Conservation (phyloP, 2,329 filamentous ascomycete genomes). For the Diaporthe velutina region DNA sequence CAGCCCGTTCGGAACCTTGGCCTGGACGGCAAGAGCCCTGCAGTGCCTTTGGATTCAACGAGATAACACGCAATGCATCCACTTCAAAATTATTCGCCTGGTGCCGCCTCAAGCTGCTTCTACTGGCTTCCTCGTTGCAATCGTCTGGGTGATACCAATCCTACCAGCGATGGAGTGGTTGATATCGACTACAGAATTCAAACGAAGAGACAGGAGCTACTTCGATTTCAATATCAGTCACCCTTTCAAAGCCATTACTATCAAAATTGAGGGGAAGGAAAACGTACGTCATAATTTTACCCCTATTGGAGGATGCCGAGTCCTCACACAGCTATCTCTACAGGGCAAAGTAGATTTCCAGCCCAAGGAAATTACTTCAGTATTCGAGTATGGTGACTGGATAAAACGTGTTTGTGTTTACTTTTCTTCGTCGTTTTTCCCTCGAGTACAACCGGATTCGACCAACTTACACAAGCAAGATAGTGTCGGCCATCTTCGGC, state of each 20-base stretch:
- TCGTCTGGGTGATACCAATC: too few species aligned
- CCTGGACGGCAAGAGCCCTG: too few species aligned
- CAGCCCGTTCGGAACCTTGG: too few species aligned
- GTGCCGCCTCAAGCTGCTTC: too few species aligned
- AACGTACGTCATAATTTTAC: not conserved
- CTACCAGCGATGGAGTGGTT: slow-evolving; percentile 3
- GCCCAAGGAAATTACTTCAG: not conserved
- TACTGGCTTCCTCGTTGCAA: not conserved
- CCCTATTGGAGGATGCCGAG: not conserved
- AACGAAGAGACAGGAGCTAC: not conserved
- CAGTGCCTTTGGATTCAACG: too few species aligned
- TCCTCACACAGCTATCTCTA: not conserved
- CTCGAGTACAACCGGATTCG: too few species aligned
- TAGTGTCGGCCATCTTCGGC: not conserved
- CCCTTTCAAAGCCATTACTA: not conserved
- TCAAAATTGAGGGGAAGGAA: not conserved
- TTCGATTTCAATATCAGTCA: not conserved
- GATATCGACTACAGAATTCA: not conserved
- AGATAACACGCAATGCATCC: too few species aligned
- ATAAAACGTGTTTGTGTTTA: not conserved
- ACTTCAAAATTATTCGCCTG: too few species aligned
- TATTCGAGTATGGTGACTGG: not conserved
- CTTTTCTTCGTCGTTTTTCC: not conserved
- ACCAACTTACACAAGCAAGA: not conserved
- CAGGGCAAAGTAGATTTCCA: not conserved